Evolutionary conservation across 495 filamentous ascomycete species (phyloP).

Genomic region (Chaetomium fimeti): DNA sequence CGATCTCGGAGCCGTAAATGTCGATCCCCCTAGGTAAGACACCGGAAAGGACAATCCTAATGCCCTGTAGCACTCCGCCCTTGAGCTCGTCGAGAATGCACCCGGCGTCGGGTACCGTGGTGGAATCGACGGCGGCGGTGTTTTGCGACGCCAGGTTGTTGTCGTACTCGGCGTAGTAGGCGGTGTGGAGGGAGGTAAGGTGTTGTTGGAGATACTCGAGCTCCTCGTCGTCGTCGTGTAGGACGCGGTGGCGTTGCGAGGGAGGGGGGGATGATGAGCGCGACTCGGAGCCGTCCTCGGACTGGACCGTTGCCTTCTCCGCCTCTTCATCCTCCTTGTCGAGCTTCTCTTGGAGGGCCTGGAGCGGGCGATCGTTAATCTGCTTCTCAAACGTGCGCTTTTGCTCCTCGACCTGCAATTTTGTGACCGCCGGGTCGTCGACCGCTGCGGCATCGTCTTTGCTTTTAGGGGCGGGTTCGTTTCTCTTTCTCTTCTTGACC

Average conservation of each 20-base stretch:
- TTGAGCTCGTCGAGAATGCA: conserved; percentile 78
- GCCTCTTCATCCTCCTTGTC: conserved; percentile 75
- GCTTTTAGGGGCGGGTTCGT: conserved; percentile 13
- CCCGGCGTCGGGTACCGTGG: conserved; percentile 80
- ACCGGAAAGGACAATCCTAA: conserved; percentile 80
- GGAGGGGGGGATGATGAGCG: conserved; percentile 41
- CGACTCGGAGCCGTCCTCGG: conserved; percentile 35
- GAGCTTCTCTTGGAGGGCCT: conserved; percentile 82
- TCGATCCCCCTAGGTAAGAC: conserved; percentile 80
- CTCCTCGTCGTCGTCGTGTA: conserved; percentile 82
- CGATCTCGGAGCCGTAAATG: conserved; percentile 72
- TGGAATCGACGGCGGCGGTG: conserved; percentile 49
- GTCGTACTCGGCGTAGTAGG: conserved; percentile 81
- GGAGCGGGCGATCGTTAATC: conserved; percentile 78
- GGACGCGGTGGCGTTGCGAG: conserved; percentile 66
- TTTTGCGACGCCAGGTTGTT: conserved; percentile 19
- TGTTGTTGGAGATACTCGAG: conserved; percentile 69
- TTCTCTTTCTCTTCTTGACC: conserved; percentile 25
- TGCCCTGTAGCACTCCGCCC: conserved; percentile 62
- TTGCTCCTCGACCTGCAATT: conserved; percentile 76
- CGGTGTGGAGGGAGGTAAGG: conserved; percentile 68
- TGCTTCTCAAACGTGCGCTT: conserved; percentile 84
- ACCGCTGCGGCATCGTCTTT: conserved; percentile 56
- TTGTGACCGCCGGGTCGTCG: conserved; percentile 67
- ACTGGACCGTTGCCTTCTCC: conserved; percentile 48